Evolutionary conservation across 1,139 yeast species (phyloP), one percentile per base, ranked within the genome.

Genomic region (Protomyces lactucae-debilis): DNA sequence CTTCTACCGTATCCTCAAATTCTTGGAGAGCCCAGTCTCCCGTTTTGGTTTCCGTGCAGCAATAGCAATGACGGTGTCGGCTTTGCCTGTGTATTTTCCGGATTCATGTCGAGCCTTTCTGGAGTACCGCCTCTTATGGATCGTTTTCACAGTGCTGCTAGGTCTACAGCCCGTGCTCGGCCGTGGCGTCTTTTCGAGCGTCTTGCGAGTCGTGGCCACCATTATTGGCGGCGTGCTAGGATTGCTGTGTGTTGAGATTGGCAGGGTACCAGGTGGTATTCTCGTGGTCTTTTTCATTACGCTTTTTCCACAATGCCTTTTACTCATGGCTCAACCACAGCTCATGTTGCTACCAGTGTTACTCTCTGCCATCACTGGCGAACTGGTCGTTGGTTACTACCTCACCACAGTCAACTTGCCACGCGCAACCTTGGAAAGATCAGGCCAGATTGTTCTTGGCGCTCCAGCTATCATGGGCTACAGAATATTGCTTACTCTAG

Each of bases 131-230:
- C 52, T 60, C 35, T 32, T 60, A 3, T 60, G 64, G 64, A 60
- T 60, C 16, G 35, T 59, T 12, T 53, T 60, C 32, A 60, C 64
- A 3, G 64, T 60, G 2, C 51, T 60, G 14, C 59, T 60, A 6
- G 64, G 64, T 12, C 40, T 60, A 36, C 59, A 54, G 40, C 64
- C 64, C 3, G 59, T 60, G 4, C 59, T 55, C 3, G 64, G 64
- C 9, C 46, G 55, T 8, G 64, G 59, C 10, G 36, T 60, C 28
- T 51, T 57, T 18, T 43, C 64, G 9, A 35, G 45, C n/a, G 51
- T 46, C 3, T 46, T 60, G 28, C 59, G 64, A 25, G 8, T 60
- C 16, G 16, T 60, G 3, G 64, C 57, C 18, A 60, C 64, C 16
- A 55, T 60, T 14, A 51, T 54, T 32, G 64, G 64, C 6, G 64